Conservation (phyloP, 2,329 filamentous ascomycete species). For the Sporothrix variecibatus region DNA sequence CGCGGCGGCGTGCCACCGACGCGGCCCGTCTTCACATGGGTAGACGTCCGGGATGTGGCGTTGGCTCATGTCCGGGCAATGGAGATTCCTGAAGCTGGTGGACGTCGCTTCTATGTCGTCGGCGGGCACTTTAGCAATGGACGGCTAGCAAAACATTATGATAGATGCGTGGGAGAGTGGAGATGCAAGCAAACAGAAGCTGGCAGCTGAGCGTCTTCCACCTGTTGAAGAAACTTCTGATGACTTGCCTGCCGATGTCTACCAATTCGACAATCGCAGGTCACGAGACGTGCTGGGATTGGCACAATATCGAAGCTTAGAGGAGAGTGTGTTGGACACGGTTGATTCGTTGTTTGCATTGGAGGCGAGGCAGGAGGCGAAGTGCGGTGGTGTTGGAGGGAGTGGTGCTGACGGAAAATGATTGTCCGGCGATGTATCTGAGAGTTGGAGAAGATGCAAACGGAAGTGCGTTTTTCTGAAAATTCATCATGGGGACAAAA, state of each 20-base stretch:
- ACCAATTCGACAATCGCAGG: conserved; percentile 57
- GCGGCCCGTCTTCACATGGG: conserved; percentile 58
- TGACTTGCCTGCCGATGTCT: conserved; percentile 51
- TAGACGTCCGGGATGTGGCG: conserved; percentile 60
- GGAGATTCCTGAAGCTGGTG: conserved; percentile 59
- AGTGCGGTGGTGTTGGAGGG: neutral
- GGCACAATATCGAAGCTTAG: conserved; percentile 55
- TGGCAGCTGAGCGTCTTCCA: conserved; percentile 36
- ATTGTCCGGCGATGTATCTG: neutral
- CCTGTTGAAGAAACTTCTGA: conserved; percentile 40
- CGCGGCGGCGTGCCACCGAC: conserved; percentile 58
- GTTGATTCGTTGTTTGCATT: conserved; percentile 45
- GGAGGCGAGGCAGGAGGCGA: conserved; percentile 10
- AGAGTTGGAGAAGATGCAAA: neutral
- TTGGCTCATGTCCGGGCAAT: neutral
- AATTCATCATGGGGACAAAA: neutral
- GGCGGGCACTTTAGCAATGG: conserved; percentile 63
- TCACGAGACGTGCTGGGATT: conserved; percentile 59
- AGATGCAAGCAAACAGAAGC: neutral
- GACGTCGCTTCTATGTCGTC: conserved; percentile 65
- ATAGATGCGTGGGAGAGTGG: neutral
- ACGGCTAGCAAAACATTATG: neutral
- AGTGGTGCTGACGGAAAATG: neutral
- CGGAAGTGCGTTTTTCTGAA: neutral
- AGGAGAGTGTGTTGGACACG: conserved; percentile 62